Conservation (phyloP, 345 rosid genomes). For the Limnanthes douglasii region DNA sequence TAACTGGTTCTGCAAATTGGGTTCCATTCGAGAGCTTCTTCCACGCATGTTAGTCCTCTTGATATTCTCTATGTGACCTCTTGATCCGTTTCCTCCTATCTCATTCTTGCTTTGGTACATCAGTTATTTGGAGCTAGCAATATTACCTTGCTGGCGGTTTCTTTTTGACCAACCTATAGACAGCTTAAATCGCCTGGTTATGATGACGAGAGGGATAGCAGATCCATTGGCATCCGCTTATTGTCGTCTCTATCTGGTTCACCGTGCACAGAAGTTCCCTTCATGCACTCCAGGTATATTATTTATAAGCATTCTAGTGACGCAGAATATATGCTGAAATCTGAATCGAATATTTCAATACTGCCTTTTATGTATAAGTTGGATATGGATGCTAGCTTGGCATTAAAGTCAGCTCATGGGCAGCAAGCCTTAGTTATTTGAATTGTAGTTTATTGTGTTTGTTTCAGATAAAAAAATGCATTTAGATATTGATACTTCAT, state of each 20-base stretch:
- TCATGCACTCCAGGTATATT: constrained; percentile 34
- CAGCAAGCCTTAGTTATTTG: background rate
- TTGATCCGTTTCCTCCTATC: constrained; percentile 4
- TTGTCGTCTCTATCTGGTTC: constrained; percentile 65
- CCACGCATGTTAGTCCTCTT: constrained; percentile 61
- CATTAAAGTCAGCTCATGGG: background rate
- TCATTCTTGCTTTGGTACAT: constrained; percentile 7
- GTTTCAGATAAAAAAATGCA: too few species aligned
- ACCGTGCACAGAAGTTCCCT: constrained; percentile 49
- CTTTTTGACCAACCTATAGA: constrained; percentile 37
- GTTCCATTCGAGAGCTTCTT: constrained; percentile 77
- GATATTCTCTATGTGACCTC: constrained; percentile 1
- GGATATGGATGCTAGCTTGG: background rate
- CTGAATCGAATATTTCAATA: too few species aligned
- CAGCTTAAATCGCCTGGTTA: constrained; percentile 47
- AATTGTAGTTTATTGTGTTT: background rate
- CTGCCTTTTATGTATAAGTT: too few species aligned
- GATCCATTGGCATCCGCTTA: constrained; percentile 78
- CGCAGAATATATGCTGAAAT: background rate
- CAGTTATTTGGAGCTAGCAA: constrained; percentile 84
- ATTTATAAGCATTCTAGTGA: too few species aligned
- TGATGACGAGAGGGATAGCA: constrained; percentile 79
- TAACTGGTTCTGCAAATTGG: constrained; percentile 88
- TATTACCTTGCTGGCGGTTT: constrained; percentile 85
- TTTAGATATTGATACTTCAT: too few species aligned